Base-by-base conservation (phyloP, 1,139 yeast species). In the Candida anutae region DNA sequence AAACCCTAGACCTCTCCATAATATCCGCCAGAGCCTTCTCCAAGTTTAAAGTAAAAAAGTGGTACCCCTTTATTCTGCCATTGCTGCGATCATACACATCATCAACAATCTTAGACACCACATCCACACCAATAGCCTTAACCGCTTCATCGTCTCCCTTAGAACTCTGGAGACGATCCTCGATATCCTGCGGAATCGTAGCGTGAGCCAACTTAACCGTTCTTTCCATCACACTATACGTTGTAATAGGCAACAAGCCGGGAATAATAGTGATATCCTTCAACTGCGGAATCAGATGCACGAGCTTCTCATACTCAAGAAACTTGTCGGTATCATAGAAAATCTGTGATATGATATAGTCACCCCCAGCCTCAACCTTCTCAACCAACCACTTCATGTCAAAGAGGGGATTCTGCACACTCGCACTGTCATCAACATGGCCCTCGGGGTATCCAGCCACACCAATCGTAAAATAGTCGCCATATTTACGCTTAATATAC, bases 361-460 rank as follows among this genome's bases (percentile, higher is more conserved):
- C 63, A 5, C 69, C 72, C 6, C 72, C 72, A 2, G 70, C 69
- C 32, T 55, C 50, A n/a, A 66, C 55, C 39, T 65, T 65, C 33
- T 62, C 68, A 25, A 57, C 44, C 55, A 88, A 84, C 51, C 81
- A 64, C 5, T 88, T 85, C 29, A 85, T 49, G 50, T 87, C 95
- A 28, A 67, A 65, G 16, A 49, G 46, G 1, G 77, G 76, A 43
- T 73, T 69, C 50, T 84, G 95, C 5, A 72, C 55, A 29, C 58
- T 62, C 38, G 76, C 83, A 6, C 83, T 69, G 13, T 88, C 85
- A 36, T 84, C 94, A 24, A 83, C 87, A 55, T 90, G 97, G 15
- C 99, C 99, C 48, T 90, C 95, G 6, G 96, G 96, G 52, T 88
- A 88, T 1, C 90, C 95, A 3, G 95, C 95, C 6, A 87, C 95